Conservation (phyloP, 75 land plant species). For the Cunninghamia lanceolata region DNA sequence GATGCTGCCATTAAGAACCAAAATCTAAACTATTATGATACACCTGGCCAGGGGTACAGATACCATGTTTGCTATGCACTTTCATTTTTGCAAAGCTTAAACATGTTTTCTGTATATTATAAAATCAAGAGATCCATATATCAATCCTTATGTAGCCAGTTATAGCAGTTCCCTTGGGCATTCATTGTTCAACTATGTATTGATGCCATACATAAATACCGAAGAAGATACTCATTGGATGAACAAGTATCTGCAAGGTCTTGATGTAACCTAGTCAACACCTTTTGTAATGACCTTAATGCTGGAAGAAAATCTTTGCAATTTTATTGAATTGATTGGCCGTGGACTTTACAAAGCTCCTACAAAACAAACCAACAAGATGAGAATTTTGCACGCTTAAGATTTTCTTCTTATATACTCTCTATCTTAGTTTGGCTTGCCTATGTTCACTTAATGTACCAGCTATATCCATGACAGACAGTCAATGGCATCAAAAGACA, state of each 20-base stretch:
- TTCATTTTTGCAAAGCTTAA: not conserved
- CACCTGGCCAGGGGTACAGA: not conserved
- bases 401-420: not conserved
- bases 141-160: not conserved
- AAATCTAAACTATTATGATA: not conserved
- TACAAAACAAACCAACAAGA: conserved; percentile 22
- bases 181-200: not conserved
- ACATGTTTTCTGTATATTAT: not conserved
- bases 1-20: not conserved
- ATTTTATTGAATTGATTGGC: conserved; percentile 57
- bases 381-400: not conserved
- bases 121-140: not conserved
- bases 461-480: not conserved
- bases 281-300: conserved; percentile 77
- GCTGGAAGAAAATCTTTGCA: conserved; percentile 66
- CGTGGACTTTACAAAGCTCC: conserved; percentile 89
- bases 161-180: not conserved
- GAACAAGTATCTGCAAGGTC: conserved; percentile 79
- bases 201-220: conserved; percentile 47
- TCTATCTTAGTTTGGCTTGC: not conserved
- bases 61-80: not conserved
- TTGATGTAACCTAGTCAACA: conserved; percentile 69
- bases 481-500: not conserved
- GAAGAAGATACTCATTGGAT: conserved; percentile 77
- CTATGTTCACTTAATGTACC: not conserved